phyloP scores from a whole-genome alignment of 208 protist species.

The Leishmania mexicana region DNA sequence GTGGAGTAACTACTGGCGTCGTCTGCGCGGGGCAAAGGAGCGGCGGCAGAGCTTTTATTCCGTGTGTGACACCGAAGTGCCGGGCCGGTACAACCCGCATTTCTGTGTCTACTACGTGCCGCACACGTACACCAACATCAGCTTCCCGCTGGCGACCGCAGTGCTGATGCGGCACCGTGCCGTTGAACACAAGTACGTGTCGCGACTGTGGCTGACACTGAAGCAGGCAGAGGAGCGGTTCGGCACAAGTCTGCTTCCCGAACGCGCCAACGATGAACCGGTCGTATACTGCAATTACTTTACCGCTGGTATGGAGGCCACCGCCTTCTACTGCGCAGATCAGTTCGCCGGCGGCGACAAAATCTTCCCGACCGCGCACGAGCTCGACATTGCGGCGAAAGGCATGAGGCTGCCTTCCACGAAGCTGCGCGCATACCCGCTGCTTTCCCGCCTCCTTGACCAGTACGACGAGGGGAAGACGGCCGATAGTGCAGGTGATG shows the following conservation, averaged over 20 bases:
- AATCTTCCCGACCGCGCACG: slow-evolving; percentile 42
- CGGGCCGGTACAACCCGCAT: slow-evolving; percentile 70
- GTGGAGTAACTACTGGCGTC: slow-evolving; percentile 65
- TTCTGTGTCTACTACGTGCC: slow-evolving; percentile 67
- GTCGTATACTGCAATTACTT: slow-evolving; percentile 50
- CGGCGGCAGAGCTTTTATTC: slow-evolving; percentile 15
- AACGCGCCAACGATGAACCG: slow-evolving; percentile 46
- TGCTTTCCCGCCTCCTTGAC: slow-evolving; percentile 39
- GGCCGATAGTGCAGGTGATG: neutral
- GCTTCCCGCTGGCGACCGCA: slow-evolving; percentile 38
- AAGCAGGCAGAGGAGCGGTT: slow-evolving; percentile 51
- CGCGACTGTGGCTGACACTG: slow-evolving; percentile 69
- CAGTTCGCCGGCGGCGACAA: slow-evolving; percentile 61
- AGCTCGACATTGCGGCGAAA: slow-evolving; percentile 53
- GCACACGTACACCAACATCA: slow-evolving; percentile 50
- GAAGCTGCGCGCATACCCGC: slow-evolving; percentile 61
- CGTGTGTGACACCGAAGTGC: slow-evolving; percentile 41
- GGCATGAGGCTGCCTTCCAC: slow-evolving; percentile 40
- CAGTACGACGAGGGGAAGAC: slow-evolving; percentile 4
- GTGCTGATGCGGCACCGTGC: slow-evolving; percentile 66
- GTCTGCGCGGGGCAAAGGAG: neutral
- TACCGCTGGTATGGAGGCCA: slow-evolving; percentile 35
- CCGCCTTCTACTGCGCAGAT: slow-evolving; percentile 78
- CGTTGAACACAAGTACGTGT: slow-evolving; percentile 75
- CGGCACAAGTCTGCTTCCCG: slow-evolving; percentile 37